Percentiles rank a stretch among this genome's conserved stretches.
These are phyloP conservation scores for Trypanosoma boissoni DNA, from an alignment of 208 protist genomes.

Conservation along the genomic window DNA sequence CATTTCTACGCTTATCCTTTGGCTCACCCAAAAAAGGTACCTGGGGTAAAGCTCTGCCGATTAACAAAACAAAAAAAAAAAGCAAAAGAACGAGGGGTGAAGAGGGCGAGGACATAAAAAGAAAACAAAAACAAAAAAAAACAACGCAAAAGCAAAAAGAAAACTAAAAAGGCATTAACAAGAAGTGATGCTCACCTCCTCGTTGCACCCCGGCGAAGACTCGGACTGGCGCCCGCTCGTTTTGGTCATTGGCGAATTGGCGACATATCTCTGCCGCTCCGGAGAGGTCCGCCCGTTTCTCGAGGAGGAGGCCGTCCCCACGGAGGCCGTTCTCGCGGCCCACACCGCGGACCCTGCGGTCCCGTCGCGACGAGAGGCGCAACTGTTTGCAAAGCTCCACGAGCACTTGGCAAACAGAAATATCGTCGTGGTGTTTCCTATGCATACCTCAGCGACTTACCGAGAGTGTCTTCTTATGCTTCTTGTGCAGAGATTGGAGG, in stretches of 20 bases:
- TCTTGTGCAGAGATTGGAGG: slow-evolving; percentile 29
- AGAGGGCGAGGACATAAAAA: too few species aligned
- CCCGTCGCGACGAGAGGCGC: background rate
- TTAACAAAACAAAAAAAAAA: too few species aligned
- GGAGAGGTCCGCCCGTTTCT: slow-evolving; percentile 21
- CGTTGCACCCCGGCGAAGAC: background rate
- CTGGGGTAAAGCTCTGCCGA: too few species aligned
- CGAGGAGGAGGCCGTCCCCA: slow-evolving; percentile 32
- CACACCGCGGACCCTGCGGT: too few species aligned
- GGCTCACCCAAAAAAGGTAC: too few species aligned
- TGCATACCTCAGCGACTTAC: slow-evolving; percentile 26
- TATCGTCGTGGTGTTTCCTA: slow-evolving; percentile 41
- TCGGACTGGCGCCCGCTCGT: slow-evolving; percentile 13
- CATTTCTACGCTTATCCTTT: too few species aligned
- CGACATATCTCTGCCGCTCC: slow-evolving; percentile 22
- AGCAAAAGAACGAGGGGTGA: too few species aligned
- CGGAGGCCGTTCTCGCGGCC: slow-evolving; percentile 13
- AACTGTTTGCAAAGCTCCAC: slow-evolving; percentile 23
- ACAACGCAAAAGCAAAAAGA: slow-evolving; percentile 17
- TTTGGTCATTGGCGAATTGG: slow-evolving; percentile 8
- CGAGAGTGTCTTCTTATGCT: slow-evolving; percentile 30
- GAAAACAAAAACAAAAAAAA: slow-evolving; percentile 26
- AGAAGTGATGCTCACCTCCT: background rate
- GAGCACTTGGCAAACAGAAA: slow-evolving; percentile 27
- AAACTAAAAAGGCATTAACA: slow-evolving; percentile 15